phyloP scores from a whole-genome alignment of 225 moss, liverwort and hornwort species.

The Lunularia cruciata region DNA sequence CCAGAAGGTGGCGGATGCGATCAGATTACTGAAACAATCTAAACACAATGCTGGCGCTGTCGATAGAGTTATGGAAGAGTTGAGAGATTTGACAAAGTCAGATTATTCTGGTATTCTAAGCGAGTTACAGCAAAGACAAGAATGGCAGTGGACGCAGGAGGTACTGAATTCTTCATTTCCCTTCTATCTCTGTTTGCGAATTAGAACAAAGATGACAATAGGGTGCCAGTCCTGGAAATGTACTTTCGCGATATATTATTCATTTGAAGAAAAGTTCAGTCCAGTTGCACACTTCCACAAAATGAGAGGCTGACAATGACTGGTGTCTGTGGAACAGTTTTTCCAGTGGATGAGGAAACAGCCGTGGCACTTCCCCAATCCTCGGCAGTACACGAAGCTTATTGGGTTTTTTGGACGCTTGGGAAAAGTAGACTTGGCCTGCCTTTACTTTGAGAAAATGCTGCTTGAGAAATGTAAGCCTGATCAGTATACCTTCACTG shows the following conservation, averaged over 20 bases:
- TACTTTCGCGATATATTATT: no score
- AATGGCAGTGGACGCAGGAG: slow-evolving; percentile 78
- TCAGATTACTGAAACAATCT: slow-evolving; percentile 27
- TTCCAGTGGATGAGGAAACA: slow-evolving; percentile 89
- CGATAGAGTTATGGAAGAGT: slow-evolving; percentile 50
- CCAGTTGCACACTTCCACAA: background rate
- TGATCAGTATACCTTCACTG: slow-evolving; percentile 85
- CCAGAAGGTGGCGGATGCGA: slow-evolving; percentile 31
- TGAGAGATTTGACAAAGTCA: slow-evolving; percentile 53
- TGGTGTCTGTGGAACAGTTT: slow-evolving; percentile 48
- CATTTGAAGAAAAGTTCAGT: background rate
- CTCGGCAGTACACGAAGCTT: slow-evolving; percentile 77
- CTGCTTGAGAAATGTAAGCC: slow-evolving; percentile 73
- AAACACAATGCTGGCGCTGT: slow-evolving; percentile 35
- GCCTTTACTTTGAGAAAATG: slow-evolving; percentile 81
- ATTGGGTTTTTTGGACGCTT: slow-evolving; percentile 84
- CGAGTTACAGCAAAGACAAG: slow-evolving; percentile 75
- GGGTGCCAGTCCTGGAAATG: background rate
- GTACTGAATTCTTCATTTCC: slow-evolving; percentile 14
- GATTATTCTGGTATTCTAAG: slow-evolving; percentile 74
- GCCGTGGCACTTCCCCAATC: slow-evolving; percentile 68
- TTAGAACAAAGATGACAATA: background rate
- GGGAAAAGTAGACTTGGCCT: slow-evolving; percentile 70
- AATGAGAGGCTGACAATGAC: background rate
- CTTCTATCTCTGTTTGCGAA: background rate